Base-by-base conservation (phyloP, 768 basidiomycete species). In the Mycena chlorophos region DNA sequence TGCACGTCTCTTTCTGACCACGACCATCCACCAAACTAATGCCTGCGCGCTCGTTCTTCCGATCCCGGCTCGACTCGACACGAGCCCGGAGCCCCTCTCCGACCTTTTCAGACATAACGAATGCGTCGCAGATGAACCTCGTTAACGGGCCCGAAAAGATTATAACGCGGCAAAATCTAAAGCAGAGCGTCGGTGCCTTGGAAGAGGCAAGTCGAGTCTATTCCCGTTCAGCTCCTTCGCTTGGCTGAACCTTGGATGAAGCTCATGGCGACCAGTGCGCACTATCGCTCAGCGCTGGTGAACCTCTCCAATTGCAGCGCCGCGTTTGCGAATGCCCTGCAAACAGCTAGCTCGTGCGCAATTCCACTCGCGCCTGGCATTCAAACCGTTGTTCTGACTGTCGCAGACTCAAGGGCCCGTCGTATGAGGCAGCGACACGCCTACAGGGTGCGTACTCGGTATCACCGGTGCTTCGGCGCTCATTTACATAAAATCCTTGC, bases 301-400 rank as follows among this genome's bases (percentile, higher is more conserved):
- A 80, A 82, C 26, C 86, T 96, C 83, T 89, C 90, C 31, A 85
- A 84, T 52, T 91, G 86, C 19, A 91, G 91, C 6, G 89, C 92
- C 39, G 78, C 80, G 2, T 92, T 97, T 64, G 94, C 94, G 30
- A 85, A 89, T 68, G 87, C 94, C 23, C 81, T 96, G 81, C 87
- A 91, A 71, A 78, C 79, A 52, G 94, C 93, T 58, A 84, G 93
- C 52, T 82, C 85, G 91, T 94, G 66, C 57, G 86, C 73, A 20
- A 10, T n/a, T 37, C 34, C n/a, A 10, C 34, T n/a, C 34, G 10
- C 34, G 10, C 34, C 34, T 37, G 10, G 34, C 34, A 10, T 37
- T 37, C 34, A n/a, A 37, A 37, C 34, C 34, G 12, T n/a, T 10
- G 10, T n/a, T 37, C 34, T 10, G n/a, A n/a, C n/a, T 37, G n/a